Base-by-base conservation (phyloP, 2,329 filamentous ascomycete species). In the Dothiorella sarmentorum region DNA sequence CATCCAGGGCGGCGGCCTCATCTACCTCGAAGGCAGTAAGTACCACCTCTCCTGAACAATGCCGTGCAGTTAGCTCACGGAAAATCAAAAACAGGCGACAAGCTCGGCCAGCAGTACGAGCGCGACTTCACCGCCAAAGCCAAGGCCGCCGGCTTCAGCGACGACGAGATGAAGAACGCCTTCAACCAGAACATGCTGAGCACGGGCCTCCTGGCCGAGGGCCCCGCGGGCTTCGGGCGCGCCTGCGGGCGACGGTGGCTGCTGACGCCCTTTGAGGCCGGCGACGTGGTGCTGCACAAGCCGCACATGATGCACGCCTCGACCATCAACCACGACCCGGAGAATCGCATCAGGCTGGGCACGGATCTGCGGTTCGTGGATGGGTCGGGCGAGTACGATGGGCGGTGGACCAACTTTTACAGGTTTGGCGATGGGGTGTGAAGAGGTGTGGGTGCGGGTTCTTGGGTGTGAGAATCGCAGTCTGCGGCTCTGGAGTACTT, bases 311-410 rank as follows among this genome's bases (percentile, higher is more conserved):
- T 78, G n/a, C 73, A 78, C 22, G 57, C 57, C 0, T 83, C 81
- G 2, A 82, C 80, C 0, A 73, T 83, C 59, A 85, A 84, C 53
- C 73, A 79, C 45, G 80, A 83, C 42, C 74, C 75, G 0, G 70
- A 78, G 5, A 78, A 79, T 56, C 67, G 78, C 0, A 84, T 84
- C 47, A 75, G 82, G 1, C 73, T 84, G 0, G 82, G 79, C 0
- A 84, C 82, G 2, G 82, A 84, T 64, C 63, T 85, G 52, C 75
- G 82, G 1, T 84, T 84, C 63, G 81, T 82, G 7, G 74, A 84
- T 61, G 73, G 75, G 4, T 78, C 76, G 6, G 76, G 75, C 58
- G 76, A 76, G 1, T 83, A 78, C 72, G 81, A 83, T 61, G 77
- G 29, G 33, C 40, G 49, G 11, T 53, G 49, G 49, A 53, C 35